Evolutionary conservation across 495 filamentous ascomycete species (phyloP), one percentile per base, ranked within the genome.

Genomic region (Daldinia grandis): DNA sequence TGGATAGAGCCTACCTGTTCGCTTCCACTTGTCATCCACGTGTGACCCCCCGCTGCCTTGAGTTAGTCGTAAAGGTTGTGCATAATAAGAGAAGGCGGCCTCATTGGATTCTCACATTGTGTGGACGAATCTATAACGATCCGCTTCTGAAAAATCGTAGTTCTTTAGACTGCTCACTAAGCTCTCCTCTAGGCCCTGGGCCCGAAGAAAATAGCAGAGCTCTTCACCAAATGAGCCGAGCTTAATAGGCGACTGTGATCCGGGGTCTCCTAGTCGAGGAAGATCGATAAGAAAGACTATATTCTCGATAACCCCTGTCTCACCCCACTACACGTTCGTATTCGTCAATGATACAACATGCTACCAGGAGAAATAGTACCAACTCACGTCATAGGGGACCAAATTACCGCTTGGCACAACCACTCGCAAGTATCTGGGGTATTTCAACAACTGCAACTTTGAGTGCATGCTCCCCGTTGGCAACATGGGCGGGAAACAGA

Each of bases 201-300:
- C 89, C 30, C 82, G 79, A 3, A 95, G 81, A 66, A 95, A 97
- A 71, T 89, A 86, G 3, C 86, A 73, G 14, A 97, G 79, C 14
- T 95, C 91, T 49, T 88, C 79, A 35, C 86, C 88, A 75, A 97
- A 97, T 3, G 72, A 58, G 0, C 89, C 88, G 25, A 88, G 79
- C 0, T 83, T 62, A 2, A 79, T 71, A 4, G 73, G 67, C 1
- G 66, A 55, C 9, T 66, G 64, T 28, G 72, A 30, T 25, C 79
- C 62, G 3, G 78, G 72, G 14, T 78, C 68, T 7, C 78, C 61
- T 10, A 86, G 81, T 25, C 85, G 84, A 0, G 94, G 94, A 9
- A 97, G 85, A 74, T 97, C 94, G 65, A 97, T 92, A 5, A 97
- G 76, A 69, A 97, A 97, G 3, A 92, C 87, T 68, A 87, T 90